These are phyloP conservation scores for Micractinium conductrix DNA, from an alignment of 139 green algal species.

Conservation along the genomic window DNA sequence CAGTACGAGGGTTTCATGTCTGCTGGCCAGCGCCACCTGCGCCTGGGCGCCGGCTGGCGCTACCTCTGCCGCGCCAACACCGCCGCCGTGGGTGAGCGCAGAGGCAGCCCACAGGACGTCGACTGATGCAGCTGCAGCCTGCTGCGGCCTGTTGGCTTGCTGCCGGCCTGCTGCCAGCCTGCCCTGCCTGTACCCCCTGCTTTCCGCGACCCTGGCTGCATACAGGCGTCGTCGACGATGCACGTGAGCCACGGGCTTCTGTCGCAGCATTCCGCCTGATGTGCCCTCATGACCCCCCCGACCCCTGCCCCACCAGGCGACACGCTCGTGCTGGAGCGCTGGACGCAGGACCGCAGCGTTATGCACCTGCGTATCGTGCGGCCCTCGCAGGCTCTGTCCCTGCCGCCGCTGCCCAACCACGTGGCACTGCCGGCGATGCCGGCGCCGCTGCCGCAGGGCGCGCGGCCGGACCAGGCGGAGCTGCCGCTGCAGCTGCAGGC, in stretches of 20 bases:
- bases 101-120: background rate
- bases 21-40: conserved; percentile 51
- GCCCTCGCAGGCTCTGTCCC: background rate
- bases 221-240: background rate
- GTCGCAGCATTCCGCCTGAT: too few relatives aligned
- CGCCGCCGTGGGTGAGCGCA: conserved; percentile 38
- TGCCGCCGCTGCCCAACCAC: background rate
- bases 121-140: background rate
- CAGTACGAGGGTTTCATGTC: conserved; percentile 60
- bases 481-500: conserved; percentile 14
- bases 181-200: background rate
- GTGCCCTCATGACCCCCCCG: too few relatives aligned
- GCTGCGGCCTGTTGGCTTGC: background rate
- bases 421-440: background rate
- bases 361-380: conserved; percentile 44
- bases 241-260: background rate
- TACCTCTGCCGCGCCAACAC: conserved; percentile 46
- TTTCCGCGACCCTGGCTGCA: background rate
- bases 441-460: background rate
- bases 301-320: conserved; percentile 35
- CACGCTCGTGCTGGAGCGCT: conserved; percentile 56
- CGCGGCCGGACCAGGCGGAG: background rate
- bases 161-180: background rate
- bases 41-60: conserved; percentile 56
- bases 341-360: conserved; percentile 42